Conservation (phyloP, 2,329 filamentous ascomycete genomes). For the Tolypocladium endophyticum region DNA sequence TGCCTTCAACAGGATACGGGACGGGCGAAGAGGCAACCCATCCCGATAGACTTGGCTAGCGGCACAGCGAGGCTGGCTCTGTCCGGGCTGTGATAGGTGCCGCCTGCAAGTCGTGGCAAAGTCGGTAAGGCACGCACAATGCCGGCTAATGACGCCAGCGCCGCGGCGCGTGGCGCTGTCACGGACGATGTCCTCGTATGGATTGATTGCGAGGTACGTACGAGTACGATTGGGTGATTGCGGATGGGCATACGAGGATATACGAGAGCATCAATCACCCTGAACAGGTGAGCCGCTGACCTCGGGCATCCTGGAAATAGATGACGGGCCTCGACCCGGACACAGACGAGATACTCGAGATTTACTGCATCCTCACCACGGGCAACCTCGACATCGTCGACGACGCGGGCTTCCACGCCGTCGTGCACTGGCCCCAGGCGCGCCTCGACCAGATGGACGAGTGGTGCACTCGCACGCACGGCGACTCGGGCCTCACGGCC, state of each 20-base stretch:
- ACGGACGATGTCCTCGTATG: slow-evolving; percentile 60
- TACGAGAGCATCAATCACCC: not conserved
- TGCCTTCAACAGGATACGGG: not conserved
- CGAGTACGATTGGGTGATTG: slow-evolving; percentile 1
- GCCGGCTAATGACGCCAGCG: not conserved
- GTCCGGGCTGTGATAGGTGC: not conserved
- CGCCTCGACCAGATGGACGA: slow-evolving; percentile 71
- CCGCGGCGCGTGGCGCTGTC: not conserved
- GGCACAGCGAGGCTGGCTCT: not conserved
- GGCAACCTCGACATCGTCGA: slow-evolving; percentile 68
- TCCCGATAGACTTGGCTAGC: not conserved
- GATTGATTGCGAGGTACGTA: slow-evolving; percentile 59
- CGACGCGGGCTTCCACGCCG: slow-evolving; percentile 63
- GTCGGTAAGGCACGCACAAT: not conserved
- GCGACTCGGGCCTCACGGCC: slow-evolving; percentile 67
- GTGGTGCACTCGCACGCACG: slow-evolving; percentile 81
- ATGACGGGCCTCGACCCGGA: slow-evolving; percentile 73
- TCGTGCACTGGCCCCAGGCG: slow-evolving; percentile 63
- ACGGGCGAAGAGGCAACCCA: not conserved
- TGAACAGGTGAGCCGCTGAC: not conserved
- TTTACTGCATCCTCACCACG: slow-evolving; percentile 87
- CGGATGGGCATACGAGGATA: not conserved
- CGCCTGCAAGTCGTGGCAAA: not conserved
- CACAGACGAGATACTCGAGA: slow-evolving; percentile 77
- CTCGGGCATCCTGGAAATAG: slow-evolving; percentile 28